phyloP scores from a whole-genome alignment of 805 yeast genomes.

The Crinitomyces ghanaensis region DNA sequence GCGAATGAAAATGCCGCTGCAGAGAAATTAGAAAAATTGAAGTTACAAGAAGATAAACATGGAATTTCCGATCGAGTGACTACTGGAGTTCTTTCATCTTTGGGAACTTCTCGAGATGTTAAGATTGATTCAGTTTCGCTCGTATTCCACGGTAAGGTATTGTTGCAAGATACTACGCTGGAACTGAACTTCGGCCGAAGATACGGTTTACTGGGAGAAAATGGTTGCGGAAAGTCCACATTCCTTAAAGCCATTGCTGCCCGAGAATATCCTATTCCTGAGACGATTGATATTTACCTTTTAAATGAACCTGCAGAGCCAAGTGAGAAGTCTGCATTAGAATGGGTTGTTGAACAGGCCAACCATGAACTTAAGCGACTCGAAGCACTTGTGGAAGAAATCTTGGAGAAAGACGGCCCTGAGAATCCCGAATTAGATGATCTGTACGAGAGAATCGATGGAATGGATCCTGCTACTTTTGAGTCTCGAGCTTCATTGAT shows the following conservation, averaged over 20 bases:
- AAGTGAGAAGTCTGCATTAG: conserved; percentile 81
- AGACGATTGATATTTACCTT: conserved; percentile 77
- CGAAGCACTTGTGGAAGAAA: conserved; percentile 83
- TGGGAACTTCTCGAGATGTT: conserved; percentile 85
- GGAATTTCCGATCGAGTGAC: conserved; percentile 96
- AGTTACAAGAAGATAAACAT: conserved; percentile 85
- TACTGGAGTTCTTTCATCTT: conserved; percentile 89
- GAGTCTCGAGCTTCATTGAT: conserved; percentile 95
- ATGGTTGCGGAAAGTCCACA: conserved; percentile 98
- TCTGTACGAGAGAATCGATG: conserved; percentile 89
- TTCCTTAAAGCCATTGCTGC: conserved; percentile 88
- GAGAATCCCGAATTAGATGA: conserved; percentile 79
- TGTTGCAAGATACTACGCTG: conserved; percentile 80
- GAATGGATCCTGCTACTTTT: conserved; percentile 90
- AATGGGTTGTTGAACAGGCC: conserved; percentile 95
- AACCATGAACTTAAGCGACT: conserved; percentile 82
- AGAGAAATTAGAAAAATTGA: conserved; percentile 71
- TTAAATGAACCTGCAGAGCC: conserved; percentile 98
- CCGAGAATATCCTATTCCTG: conserved; percentile 93
- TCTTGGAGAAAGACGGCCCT: conserved; percentile 86
- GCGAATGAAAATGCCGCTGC: conserved; percentile 39
- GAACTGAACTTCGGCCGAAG: conserved; percentile 96
- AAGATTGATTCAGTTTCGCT: conserved; percentile 83
- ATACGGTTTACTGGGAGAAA: conserved; percentile 95
- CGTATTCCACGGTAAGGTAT: conserved; percentile 94